Evolutionary conservation across 768 basidiomycete species (phyloP), one percentile per base, ranked within the genome.

Genomic region (Hygrocybe coccinea): DNA sequence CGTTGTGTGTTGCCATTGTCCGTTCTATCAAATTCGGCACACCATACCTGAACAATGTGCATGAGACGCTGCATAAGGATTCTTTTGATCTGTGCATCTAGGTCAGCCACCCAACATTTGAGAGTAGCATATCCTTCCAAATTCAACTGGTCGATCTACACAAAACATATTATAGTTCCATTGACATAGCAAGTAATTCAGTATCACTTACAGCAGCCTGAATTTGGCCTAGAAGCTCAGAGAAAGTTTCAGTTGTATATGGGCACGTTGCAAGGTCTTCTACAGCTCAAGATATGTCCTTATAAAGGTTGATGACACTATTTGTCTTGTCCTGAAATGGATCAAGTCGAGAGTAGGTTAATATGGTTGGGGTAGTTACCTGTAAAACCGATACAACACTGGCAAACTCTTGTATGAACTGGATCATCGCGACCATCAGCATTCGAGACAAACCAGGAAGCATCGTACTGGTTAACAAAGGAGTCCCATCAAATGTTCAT

Each of bases 401-500:
- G 1, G 95, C 95, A 66, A 97, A 97, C 67, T 98, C 95, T 55
- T 93, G 81, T 8, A 98, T 95, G 60, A 93, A 97, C 57, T 91
- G 87, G 21, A 95, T 86, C 93, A 65, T 97, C 94, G 29, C 78
- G 69, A 15, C 83, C 86, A 62, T 93, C 91, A n/a, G 84, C 76
- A 46, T 79, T 76, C 0, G 87, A 76, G 6, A 88, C 79, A 66
- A 85, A 91, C 56, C 91, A 79, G 14, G 84, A 78, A 3, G 87
- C 82, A 61, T 95, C 94, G 66, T 92, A 98, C 53, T 94, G 89
- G 65, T 90, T 95, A 62, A 97, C 89, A 64, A 97, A 94, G 71
- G 92, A 82, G 67, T 98, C 97, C 97, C 97, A 99, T 22, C 90
- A 86, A 55, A 95, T 90, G 64, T 81, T 83, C 88, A 99, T 95